phyloP scores from a whole-genome alignment of 78 protist genomes.

The Dictyostelium brefeldianum region DNA sequence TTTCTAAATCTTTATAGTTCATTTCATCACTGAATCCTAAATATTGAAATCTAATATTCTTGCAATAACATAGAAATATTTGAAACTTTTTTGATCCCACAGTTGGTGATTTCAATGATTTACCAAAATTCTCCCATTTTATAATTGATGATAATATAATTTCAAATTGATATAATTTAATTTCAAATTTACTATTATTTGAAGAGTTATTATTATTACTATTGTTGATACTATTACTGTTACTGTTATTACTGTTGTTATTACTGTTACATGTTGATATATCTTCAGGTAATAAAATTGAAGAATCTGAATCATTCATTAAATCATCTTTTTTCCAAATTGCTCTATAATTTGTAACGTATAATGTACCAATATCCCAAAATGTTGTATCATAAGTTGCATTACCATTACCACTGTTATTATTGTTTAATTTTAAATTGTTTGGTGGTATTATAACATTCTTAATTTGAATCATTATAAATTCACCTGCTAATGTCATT shows the following conservation, averaged over 20 bases:
- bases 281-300: slow-evolving; percentile 35
- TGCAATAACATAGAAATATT: slow-evolving; percentile 46
- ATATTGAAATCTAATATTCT: slow-evolving; percentile 67
- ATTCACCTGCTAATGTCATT: slow-evolving; percentile 60
- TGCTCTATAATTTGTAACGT: slow-evolving; percentile 44
- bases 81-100: background rate
- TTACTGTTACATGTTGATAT: background rate
- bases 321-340: slow-evolving; percentile 54
- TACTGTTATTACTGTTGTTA: background rate
- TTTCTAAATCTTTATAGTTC: slow-evolving; percentile 18
- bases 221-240: background rate
- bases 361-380: slow-evolving; percentile 69
- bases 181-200: background rate
- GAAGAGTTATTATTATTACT: background rate
- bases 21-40: slow-evolving; percentile 49
- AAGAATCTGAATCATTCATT: background rate
- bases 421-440: slow-evolving; percentile 2
- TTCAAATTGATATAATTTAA: slow-evolving; percentile 54
- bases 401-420: background rate
- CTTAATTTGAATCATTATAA: slow-evolving; percentile 30
- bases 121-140: slow-evolving; percentile 56
- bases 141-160: slow-evolving; percentile 51
- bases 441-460: slow-evolving; percentile 43
- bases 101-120: background rate
- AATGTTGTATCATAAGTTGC: background rate